A percentile compares a stretch with the other conserved stretches of the same genome.
Conservation (phyloP, 805 yeast species). For the Saccharomycopsis sp. region DNA sequence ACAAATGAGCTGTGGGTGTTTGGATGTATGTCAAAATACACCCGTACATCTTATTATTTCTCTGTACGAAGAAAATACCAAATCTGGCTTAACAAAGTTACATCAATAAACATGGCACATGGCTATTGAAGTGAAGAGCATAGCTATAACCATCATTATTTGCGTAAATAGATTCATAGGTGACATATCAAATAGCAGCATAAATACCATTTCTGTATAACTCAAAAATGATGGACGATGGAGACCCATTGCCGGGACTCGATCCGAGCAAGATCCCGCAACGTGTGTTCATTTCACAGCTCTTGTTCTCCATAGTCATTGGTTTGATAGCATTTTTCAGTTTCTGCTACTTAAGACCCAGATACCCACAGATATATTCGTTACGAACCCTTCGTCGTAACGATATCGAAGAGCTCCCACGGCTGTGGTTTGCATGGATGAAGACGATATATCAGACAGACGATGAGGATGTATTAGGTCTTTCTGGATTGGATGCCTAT, state of each 20-base stretch:
- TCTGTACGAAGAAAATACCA: no score
- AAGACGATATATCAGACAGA: slow-evolving; percentile 38
- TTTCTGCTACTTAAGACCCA: slow-evolving; percentile 45
- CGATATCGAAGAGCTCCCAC: slow-evolving; percentile 40
- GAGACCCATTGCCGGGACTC: slow-evolving; percentile 34
- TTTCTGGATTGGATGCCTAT: slow-evolving; percentile 84
- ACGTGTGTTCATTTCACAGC: slow-evolving; percentile 52
- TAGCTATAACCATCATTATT: neutral
- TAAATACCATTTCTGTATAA: no score
- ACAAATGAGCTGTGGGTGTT: neutral
- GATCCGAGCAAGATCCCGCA: slow-evolving; percentile 40
- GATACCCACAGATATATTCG: slow-evolving; percentile 53
- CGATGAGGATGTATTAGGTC: slow-evolving; percentile 46
- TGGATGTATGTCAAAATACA: neutral
- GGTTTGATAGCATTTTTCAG: slow-evolving; percentile 41
- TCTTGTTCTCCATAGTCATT: slow-evolving; percentile 41
- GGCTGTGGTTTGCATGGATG: slow-evolving; percentile 47
- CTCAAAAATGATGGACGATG: slow-evolving; percentile 6
- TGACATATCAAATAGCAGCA: neutral
- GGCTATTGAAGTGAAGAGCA: no score
- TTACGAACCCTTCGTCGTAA: slow-evolving; percentile 44
- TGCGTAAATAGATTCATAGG: neutral
- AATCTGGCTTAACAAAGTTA: neutral
- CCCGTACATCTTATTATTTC: neutral
- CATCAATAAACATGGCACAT: neutral